A percentile compares a stretch with the other conserved stretches of the same genome.
Evolutionary conservation across 345 rosid species (phyloP).

Genomic region (Brassica napus): DNA sequence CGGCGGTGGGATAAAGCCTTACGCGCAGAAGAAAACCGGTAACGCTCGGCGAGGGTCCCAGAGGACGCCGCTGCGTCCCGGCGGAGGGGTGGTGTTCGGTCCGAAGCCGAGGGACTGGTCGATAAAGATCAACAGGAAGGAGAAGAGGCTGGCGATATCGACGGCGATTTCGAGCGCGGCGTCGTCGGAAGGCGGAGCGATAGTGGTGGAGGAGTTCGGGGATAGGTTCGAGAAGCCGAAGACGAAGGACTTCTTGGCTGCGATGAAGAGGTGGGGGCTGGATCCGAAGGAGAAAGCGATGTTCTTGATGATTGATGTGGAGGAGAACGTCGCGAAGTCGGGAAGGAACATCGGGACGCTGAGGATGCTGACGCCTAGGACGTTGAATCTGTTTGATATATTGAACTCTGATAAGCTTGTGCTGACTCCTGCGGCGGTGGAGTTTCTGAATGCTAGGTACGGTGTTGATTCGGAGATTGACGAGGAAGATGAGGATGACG

Average conservation of each 20-base stretch:
- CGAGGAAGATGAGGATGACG: slow-evolving; percentile 44
- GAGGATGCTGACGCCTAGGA: slow-evolving; percentile 87
- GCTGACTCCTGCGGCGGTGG: slow-evolving; percentile 70
- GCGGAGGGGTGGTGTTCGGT: slow-evolving; percentile 87
- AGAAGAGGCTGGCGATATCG: slow-evolving; percentile 77
- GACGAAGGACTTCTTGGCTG: slow-evolving; percentile 79
- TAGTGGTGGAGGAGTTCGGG: slow-evolving; percentile 84
- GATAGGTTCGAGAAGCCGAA: slow-evolving; percentile 73
- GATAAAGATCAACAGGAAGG: slow-evolving; percentile 85
- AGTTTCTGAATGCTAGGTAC: slow-evolving; percentile 68
- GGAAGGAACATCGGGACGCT: slow-evolving; percentile 84
- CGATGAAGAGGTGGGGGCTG: slow-evolving; percentile 86
- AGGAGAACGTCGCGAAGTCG: slow-evolving; percentile 60
- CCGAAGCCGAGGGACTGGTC: slow-evolving; percentile 91
- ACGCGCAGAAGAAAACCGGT: slow-evolving; percentile 86
- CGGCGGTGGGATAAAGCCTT: slow-evolving; percentile 92
- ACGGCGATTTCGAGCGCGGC: slow-evolving; percentile 78
- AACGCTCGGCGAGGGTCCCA: slow-evolving; percentile 75
- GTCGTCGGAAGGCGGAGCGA: slow-evolving; percentile 50
- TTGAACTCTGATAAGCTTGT: slow-evolving; percentile 85
- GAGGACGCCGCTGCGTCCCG: slow-evolving; percentile 80
- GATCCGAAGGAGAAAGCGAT: slow-evolving; percentile 83
- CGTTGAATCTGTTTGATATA: slow-evolving; percentile 81
- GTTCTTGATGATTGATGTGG: slow-evolving; percentile 77
- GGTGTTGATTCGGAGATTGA: slow-evolving; percentile 53